Conservation (phyloP, 108 stramenopile species). For the Chaetoceros tenuissimus region DNA sequence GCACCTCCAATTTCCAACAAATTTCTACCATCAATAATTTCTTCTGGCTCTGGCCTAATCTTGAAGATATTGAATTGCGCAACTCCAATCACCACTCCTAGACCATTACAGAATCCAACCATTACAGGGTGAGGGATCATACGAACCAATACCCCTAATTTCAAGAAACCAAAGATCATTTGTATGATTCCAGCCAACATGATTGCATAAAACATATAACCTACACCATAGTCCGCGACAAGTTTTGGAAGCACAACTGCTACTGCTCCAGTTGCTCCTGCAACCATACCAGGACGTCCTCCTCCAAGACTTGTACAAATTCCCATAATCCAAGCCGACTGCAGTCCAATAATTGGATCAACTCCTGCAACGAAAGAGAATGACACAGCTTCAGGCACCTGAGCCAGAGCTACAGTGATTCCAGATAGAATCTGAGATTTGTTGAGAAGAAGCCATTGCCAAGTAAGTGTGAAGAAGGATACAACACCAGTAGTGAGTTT, state of each 20-base stretch:
- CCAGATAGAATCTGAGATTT: no score
- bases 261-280: constrained; percentile 49
- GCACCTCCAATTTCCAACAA: no score
- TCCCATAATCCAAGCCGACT: constrained; percentile 53
- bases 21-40: no score
- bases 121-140: constrained; percentile 50
- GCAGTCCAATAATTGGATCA: constrained; percentile 38
- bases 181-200: constrained; percentile 38
- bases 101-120: constrained; percentile 51
- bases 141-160: constrained; percentile 37
- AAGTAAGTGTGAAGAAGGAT: no score
- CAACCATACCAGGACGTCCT: constrained; percentile 57
- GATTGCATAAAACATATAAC: constrained; percentile 47
- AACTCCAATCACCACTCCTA: constrained; percentile 49
- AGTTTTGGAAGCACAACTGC: constrained; percentile 48
- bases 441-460: no score
- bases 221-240: constrained; percentile 33
- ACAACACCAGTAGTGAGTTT: no score
- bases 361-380: constrained; percentile 57
- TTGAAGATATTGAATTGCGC: constrained; percentile 30
- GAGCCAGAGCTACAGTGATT: constrained; percentile 53
- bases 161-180: constrained; percentile 33
- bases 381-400: constrained; percentile 53
- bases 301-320: constrained; percentile 39
- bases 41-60: no score